Evolutionary conservation across 805 yeast species (phyloP).

Genomic region (Peterozyma xylosa): DNA sequence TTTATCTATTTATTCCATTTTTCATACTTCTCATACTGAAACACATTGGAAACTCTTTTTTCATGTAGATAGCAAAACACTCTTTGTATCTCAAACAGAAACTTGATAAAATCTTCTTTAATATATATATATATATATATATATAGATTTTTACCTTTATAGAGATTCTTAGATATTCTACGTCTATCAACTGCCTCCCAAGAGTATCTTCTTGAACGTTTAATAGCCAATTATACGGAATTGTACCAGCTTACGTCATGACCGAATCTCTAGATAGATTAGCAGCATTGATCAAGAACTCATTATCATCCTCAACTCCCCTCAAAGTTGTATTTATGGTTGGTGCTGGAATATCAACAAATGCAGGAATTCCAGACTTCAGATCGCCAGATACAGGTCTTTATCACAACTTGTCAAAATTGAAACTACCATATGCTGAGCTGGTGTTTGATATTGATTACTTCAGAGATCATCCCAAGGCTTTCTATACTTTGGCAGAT

Average conservation of each 20-base stretch:
- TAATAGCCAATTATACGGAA: neutral
- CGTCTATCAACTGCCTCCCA: neutral
- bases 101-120: no score
- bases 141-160: no score
- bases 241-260: neutral
- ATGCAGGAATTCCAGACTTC: slow-evolving; percentile 94
- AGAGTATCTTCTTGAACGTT: neutral
- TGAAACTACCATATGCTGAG: slow-evolving; percentile 85
- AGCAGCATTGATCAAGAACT: slow-evolving; percentile 2
- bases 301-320: neutral
- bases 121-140: no score
- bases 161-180: no score
- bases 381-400: slow-evolving; percentile 86
- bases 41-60: no score
- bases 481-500: slow-evolving; percentile 77
- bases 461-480: slow-evolving; percentile 67
- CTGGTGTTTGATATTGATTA: slow-evolving; percentile 91
- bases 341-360: slow-evolving; percentile 94
- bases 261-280: neutral
- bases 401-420: slow-evolving; percentile 67
- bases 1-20: neutral
- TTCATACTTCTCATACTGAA: no score
- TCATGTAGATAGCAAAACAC: no score
- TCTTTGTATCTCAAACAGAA: no score
- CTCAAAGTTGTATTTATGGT: slow-evolving; percentile 55